Evolutionary conservation across 2,329 filamentous ascomycete species (phyloP).

Genomic region (Hymenoscyphus fructigenus): DNA sequence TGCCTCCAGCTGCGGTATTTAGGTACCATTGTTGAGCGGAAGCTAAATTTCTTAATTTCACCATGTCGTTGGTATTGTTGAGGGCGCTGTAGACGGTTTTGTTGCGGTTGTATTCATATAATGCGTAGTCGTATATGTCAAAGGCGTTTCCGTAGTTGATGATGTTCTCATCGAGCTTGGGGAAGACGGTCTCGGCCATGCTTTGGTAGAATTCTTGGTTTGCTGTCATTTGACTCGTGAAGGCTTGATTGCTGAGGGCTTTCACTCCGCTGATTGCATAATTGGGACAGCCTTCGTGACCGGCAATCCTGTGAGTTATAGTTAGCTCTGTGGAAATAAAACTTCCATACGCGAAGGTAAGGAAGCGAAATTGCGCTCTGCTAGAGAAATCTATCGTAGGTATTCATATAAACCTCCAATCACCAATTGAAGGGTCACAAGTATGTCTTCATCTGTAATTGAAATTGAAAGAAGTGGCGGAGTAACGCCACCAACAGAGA

Average conservation of each 20-base stretch:
- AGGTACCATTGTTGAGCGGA: slow-evolving; percentile 62
- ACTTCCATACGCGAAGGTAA: neutral
- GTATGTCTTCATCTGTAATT: neutral
- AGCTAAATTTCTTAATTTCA: slow-evolving; percentile 62
- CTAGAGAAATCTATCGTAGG: neutral
- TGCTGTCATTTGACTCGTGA: slow-evolving; percentile 6
- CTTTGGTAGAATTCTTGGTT: slow-evolving; percentile 28
- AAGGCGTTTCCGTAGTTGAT: slow-evolving; percentile 45
- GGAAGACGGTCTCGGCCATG: slow-evolving; percentile 26
- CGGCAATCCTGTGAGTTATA: slow-evolving; percentile 26
- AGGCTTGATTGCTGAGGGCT: slow-evolving; percentile 14
- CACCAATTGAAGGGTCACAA: neutral
- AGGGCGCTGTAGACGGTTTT: slow-evolving; percentile 43
- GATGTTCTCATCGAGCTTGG: slow-evolving; percentile 13
- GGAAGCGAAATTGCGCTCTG: neutral
- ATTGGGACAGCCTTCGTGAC: slow-evolving; percentile 27
- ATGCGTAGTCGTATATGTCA: slow-evolving; percentile 59
- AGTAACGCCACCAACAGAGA: neutral
- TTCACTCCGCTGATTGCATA: slow-evolving; percentile 21
- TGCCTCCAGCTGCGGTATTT: slow-evolving; percentile 59
- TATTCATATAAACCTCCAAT: neutral
- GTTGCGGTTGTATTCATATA: slow-evolving; percentile 55
- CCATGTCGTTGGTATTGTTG: slow-evolving; percentile 43
- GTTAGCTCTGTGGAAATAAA: neutral
- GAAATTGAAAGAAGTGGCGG: neutral